phyloP scores from a whole-genome alignment of 1,284 basidiomycete species.

The Ustilago bromivora region DNA sequence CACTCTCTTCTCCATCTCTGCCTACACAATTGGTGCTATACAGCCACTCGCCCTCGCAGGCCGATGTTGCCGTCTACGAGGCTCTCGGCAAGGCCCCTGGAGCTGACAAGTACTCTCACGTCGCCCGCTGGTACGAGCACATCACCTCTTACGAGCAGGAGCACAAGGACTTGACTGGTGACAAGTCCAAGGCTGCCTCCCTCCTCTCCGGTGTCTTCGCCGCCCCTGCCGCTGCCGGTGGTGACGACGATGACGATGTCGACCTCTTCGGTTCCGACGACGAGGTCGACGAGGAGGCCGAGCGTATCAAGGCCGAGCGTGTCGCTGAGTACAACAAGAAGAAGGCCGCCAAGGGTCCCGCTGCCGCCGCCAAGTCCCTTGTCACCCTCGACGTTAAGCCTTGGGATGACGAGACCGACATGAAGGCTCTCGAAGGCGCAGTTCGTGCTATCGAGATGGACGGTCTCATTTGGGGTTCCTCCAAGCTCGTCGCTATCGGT shows the following conservation, averaged over 20 bases:
- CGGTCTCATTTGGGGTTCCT: slow-evolving; percentile 89
- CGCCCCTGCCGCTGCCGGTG: slow-evolving; percentile 71
- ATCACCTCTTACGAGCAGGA: slow-evolving; percentile 67
- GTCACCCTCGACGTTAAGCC: slow-evolving; percentile 98
- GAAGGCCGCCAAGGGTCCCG: slow-evolving; percentile 87
- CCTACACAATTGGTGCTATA: neutral
- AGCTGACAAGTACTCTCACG: slow-evolving; percentile 77
- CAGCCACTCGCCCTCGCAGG: slow-evolving; percentile 94
- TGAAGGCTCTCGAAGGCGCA: slow-evolving; percentile 83
- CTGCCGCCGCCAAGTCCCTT: slow-evolving; percentile 78
- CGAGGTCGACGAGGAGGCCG: slow-evolving; percentile 91
- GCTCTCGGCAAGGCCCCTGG: slow-evolving; percentile 76
- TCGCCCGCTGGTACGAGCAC: slow-evolving; percentile 87
- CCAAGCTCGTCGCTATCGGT: slow-evolving; percentile 91
- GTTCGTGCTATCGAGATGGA: slow-evolving; percentile 90
- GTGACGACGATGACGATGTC: slow-evolving; percentile 90
- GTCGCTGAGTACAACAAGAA: slow-evolving; percentile 92
- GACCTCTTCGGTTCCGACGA: slow-evolving; percentile 94
- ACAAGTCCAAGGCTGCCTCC: slow-evolving; percentile 66
- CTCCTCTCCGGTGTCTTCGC: slow-evolving; percentile 47
- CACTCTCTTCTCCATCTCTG: slow-evolving; percentile 1
- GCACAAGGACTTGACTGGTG: slow-evolving; percentile 64
- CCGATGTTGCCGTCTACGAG: slow-evolving; percentile 94
- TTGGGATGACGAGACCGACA: slow-evolving; percentile 98
- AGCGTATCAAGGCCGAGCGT: slow-evolving; percentile 93